Evolutionary conservation across 176 grass and related monocot genomes (phyloP), one percentile per base, ranked within the genome.

Genomic region (Phoenix roebelenii): DNA sequence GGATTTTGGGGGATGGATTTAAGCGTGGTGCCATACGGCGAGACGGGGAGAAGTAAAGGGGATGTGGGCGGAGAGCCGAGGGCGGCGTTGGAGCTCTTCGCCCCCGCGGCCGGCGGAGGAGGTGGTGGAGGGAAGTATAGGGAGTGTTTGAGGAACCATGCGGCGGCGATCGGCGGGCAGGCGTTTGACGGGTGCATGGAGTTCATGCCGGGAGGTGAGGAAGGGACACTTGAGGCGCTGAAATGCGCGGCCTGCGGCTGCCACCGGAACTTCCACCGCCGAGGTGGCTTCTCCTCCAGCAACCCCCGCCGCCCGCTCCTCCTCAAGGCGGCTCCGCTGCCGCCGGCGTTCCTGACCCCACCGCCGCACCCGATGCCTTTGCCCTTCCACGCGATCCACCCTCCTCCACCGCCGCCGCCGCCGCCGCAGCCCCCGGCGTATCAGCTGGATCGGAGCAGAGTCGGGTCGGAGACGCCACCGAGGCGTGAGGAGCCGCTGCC

Each of bases 91-190:
- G 35, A 44, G 35, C 35, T 44, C 35, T 1, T 9, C 9, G 35
- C 35, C 35, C 1, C 28, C 4, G 55, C 29, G 4, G 39, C 26
- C 1, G n/a, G 6, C 1, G n/a, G 6, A 14, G 49, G 16, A 63
- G 29, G 57, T 25, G 57, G 26, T 19, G 59, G 51, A 16, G 63
- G 15, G 39, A 55, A 50, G 28, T 81, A 85, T 54, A 51, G 69
- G n/a, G 73, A 85, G 68, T 85, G 83, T 64, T 35, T 81, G 57
- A 65, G 58, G 16, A 87, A 87, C 79, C 84, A 87, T 29, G 79
- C 71, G 55, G 84, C 79, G 49, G 75, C 84, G 24, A 7, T 73
- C 28, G 84, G 84, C 2, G 79, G 84, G 14, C 84, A 87, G 25
- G 79, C 76, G 30, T 39, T 74, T 24, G 79, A 87, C 51, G 84